These are phyloP conservation scores for Mortierella sp. DNA, from an alignment of 371 early-diverging fungal species.

Conservation along the genomic window DNA sequence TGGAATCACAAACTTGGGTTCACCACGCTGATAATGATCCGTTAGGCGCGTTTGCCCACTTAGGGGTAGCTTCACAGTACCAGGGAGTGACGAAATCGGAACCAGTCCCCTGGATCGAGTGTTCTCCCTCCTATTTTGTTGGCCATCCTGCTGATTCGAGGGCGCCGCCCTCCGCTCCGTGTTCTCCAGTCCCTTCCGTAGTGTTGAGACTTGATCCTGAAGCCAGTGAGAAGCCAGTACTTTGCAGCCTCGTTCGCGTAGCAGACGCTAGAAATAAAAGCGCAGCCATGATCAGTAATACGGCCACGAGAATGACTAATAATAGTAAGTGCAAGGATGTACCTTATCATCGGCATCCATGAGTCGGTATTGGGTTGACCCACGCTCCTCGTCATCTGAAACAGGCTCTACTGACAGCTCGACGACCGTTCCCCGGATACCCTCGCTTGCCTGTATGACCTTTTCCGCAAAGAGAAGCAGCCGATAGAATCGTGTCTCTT, in stretches of 20 bases:
- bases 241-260: conserved; percentile 41
- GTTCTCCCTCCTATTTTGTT: conserved; percentile 4
- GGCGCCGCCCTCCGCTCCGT: conserved; percentile 17
- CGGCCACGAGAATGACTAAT: not conserved
- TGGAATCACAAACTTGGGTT: conserved; percentile 1
- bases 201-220: conserved; percentile 47
- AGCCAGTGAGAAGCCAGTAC: conserved; percentile 51
- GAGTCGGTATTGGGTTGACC: conserved; percentile 18
- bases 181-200: conserved; percentile 39
- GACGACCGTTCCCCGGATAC: conserved; percentile 41
- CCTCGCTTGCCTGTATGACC: conserved; percentile 44
- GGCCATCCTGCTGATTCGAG: not conserved
- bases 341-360: conserved; percentile 53
- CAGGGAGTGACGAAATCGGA: conserved; percentile 33
- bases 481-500: conserved; percentile 23
- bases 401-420: conserved; percentile 29
- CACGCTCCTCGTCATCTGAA: conserved; percentile 5
- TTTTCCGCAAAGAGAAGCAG: conserved; percentile 36
- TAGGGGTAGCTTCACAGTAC: conserved; percentile 33
- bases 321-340: not conserved
- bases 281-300: no score
- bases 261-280: conserved; percentile 17
- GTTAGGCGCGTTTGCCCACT: conserved; percentile 34
- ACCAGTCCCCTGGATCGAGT: conserved; percentile 14
- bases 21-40: conserved; percentile 37